Evolutionary conservation across 148 eudicot species (phyloP), one percentile per base, ranked within the genome.

Genomic region (Rhododendron henanense): DNA sequence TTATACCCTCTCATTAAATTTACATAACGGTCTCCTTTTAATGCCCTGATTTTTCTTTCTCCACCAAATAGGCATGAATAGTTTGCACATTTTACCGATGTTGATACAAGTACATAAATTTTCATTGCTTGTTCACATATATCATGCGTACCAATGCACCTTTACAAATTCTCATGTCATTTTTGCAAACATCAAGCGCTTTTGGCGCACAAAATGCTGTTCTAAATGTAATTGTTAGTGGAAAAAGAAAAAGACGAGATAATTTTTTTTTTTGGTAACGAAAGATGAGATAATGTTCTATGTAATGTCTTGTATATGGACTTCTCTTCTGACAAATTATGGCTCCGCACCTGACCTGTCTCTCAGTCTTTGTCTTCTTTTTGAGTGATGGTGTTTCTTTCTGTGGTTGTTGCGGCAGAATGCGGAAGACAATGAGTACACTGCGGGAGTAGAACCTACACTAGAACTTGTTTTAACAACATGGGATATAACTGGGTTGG

Each of bases 371-470:
- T 16, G 61, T 57, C 61, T 57, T 57, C 5, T n/a, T 50, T 23
- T 1, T 79, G 23, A 14, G 19, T 79, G 35, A 5, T 31, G 59
- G 33, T 15, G 13, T 59, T 57, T 6, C 44, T 48, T 7, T 0
- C 9, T 45, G 9, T 78, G 23, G 33, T 11, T 47, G 50, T 47
- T 10, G 10, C 13, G 23, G 19, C 25, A 84, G 86, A 77, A 84
- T 39, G 86, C 86, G 5, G 86, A 77, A 6, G 82, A 77, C 86
- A 84, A 84, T 77, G 61, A 77, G 82, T 78, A 78, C 21, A 7
- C 55, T 37, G 41, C 28, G 59, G 76, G 82, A 19, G 75, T 77
- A 16, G 31, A 85, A 35, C 87, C 87, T 6, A 28, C 57, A 1
- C 83, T 78, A 19, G 77, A 85, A 69, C 79, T 85, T 85, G 83